phyloP scores from a whole-genome alignment of 108 stramenopile species.

The Skeletonema costatum region DNA sequence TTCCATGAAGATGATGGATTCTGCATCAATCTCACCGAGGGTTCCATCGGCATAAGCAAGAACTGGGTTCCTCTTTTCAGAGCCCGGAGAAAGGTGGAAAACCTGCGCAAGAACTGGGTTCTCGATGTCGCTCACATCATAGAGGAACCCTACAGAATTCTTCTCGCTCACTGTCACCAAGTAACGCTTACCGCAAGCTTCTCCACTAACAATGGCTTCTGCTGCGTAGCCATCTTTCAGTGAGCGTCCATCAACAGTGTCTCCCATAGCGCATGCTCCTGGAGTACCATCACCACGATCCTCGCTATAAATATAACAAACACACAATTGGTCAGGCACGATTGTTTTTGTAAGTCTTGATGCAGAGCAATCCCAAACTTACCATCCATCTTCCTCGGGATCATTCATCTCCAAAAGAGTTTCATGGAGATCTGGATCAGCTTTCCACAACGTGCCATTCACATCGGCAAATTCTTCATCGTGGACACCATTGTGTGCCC shows the following conservation, averaged over 20 bases:
- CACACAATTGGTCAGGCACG: background rate
- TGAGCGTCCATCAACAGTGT: slow-evolving; percentile 44
- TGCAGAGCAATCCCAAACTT: background rate
- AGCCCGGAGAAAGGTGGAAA: slow-evolving; percentile 52
- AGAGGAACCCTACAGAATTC: slow-evolving; percentile 40
- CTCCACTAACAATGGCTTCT: slow-evolving; percentile 30
- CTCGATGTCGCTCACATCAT: slow-evolving; percentile 43
- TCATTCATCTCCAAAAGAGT: slow-evolving; percentile 50
- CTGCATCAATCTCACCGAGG: slow-evolving; percentile 54
- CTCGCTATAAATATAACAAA: slow-evolving; percentile 21
- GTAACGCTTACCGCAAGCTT: slow-evolving; percentile 37
- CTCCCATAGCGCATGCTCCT: slow-evolving; percentile 39
- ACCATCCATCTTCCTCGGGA: slow-evolving; percentile 43
- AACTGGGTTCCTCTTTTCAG: slow-evolving; percentile 36
- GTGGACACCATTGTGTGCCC: slow-evolving; percentile 58
- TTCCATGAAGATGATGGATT: slow-evolving; percentile 43
- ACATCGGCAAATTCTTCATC: slow-evolving; percentile 54
- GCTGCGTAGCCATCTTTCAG: slow-evolving; percentile 42
- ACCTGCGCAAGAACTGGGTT: slow-evolving; percentile 31
- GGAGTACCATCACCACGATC: slow-evolving; percentile 46
- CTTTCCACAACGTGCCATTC: slow-evolving; percentile 21
- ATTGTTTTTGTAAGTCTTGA: background rate
- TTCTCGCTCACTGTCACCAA: slow-evolving; percentile 46
- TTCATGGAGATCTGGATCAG: slow-evolving; percentile 37
- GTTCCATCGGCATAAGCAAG: slow-evolving; percentile 50